Conservation (phyloP, 148 eudicot species). For the Amaranthus palmeri region DNA sequence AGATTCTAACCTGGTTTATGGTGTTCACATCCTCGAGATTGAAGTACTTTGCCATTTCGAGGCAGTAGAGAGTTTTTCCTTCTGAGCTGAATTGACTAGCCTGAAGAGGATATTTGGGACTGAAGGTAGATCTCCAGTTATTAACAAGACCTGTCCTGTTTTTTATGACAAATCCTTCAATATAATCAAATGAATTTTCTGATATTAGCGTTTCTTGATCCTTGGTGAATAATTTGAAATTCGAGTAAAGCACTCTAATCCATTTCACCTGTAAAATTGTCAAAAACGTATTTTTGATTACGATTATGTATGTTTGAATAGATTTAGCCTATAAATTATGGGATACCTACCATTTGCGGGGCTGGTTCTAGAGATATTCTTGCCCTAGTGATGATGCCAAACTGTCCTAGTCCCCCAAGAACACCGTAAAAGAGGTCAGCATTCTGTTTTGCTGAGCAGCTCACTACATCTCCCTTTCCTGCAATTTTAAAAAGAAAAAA, state of each 20-base stretch:
- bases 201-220: constrained; percentile 87
- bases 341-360: constrained; percentile 49
- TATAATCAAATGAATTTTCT: constrained; percentile 59
- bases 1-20: constrained; percentile 52
- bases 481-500: constrained; percentile 19
- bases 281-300: constrained; percentile 4
- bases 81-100: constrained; percentile 69
- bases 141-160: constrained; percentile 78
- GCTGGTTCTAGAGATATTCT: constrained; percentile 77
- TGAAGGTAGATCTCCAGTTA: constrained; percentile 82
- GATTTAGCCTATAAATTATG: not conserved
- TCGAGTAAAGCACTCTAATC: constrained; percentile 81
- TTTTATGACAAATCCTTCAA: constrained; percentile 87
- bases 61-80: constrained; percentile 75
- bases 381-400: constrained; percentile 85
- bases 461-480: constrained; percentile 78
- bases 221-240: constrained; percentile 57
- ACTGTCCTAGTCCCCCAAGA: constrained; percentile 97
- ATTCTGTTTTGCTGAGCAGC: constrained; percentile 63
- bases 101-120: constrained; percentile 66
- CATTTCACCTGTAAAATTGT: constrained; percentile 68
- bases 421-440: constrained; percentile 77
- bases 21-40: constrained; percentile 40
- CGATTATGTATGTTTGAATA: constrained; percentile 11
- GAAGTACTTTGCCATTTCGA: constrained; percentile 86